Evolutionary conservation across 2,329 filamentous ascomycete species (phyloP).

Genomic region (Colletotrichum lentis): DNA sequence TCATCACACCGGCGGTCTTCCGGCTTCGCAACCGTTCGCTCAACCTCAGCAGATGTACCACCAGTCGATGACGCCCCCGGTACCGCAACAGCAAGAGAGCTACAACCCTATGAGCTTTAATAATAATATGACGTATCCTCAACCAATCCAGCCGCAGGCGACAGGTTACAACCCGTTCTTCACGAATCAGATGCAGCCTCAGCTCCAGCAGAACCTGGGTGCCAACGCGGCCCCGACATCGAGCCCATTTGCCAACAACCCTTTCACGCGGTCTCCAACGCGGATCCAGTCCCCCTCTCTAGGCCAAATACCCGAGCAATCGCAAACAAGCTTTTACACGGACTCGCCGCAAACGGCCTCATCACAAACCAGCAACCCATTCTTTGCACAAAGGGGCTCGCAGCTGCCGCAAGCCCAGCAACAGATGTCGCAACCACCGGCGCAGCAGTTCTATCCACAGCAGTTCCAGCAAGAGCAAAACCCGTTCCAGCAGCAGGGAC

Average conservation of each 20-base stretch:
- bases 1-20: constrained; percentile 74
- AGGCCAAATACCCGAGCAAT: constrained; percentile 62
- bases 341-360: constrained; percentile 43
- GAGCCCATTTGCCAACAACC: constrained; percentile 54
- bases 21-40: constrained; percentile 51
- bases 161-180: constrained; percentile 64
- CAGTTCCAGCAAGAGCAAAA: constrained; percentile 40
- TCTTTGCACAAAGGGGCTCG: constrained; percentile 41
- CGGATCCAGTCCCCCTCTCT: constrained; percentile 60
- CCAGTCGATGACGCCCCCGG: constrained; percentile 54
- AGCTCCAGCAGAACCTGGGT: constrained; percentile 50
- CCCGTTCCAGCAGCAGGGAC: constrained; percentile 42
- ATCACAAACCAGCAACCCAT: constrained; percentile 44
- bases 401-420: constrained; percentile 35
- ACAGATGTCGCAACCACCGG: constrained; percentile 40
- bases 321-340: constrained; percentile 54
- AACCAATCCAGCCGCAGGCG: constrained; percentile 50
- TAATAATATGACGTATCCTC: constrained; percentile 55
- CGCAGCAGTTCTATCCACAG: constrained; percentile 41
- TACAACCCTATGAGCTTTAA: constrained; percentile 53
- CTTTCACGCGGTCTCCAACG: constrained; percentile 60
- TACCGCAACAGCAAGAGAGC: constrained; percentile 50
- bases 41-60: constrained; percentile 51
- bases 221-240: constrained; percentile 51
- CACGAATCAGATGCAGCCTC: constrained; percentile 46